Evolutionary conservation across 2,329 filamentous ascomycete species (phyloP).

Genomic region (Davidsoniella australis): DNA sequence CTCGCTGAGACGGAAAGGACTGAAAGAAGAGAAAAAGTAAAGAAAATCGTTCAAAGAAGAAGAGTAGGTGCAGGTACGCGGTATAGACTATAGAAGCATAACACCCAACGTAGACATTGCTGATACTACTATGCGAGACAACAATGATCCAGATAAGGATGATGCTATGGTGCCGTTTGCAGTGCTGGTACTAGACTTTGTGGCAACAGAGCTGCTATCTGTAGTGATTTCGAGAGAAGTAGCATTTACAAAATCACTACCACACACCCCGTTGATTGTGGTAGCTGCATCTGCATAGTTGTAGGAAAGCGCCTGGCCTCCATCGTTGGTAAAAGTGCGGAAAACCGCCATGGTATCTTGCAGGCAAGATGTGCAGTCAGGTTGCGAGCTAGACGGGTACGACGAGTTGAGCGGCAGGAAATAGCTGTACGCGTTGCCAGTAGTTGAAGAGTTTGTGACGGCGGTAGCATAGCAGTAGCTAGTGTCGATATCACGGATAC

Average conservation of each 20-base stretch:
- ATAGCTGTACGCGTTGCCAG: slow-evolving; percentile 66
- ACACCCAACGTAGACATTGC: neutral
- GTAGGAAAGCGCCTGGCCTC: slow-evolving; percentile 44
- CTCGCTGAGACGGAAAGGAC: neutral
- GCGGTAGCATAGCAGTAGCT: slow-evolving; percentile 72
- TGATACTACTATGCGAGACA: neutral
- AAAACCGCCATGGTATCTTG: slow-evolving; percentile 70
- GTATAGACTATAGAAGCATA: neutral
- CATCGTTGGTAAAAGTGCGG: slow-evolving; percentile 48
- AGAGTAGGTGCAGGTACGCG: too few species aligned
- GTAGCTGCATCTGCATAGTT: slow-evolving; percentile 57
- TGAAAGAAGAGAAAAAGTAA: neutral
- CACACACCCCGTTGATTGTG: slow-evolving; percentile 52
- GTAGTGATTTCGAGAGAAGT: slow-evolving; percentile 23
- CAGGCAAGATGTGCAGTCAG: slow-evolving; percentile 61
- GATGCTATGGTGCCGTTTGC: slow-evolving; percentile 1
- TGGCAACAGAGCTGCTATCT: slow-evolving; percentile 14
- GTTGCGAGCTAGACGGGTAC: slow-evolving; percentile 49
- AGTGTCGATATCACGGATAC: slow-evolving; percentile 49
- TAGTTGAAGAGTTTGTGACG: slow-evolving; percentile 54
- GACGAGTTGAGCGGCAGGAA: slow-evolving; percentile 63
- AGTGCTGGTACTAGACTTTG: neutral
- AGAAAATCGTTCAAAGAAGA: neutral
- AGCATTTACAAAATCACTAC: slow-evolving; percentile 38
- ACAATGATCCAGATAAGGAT: too few species aligned